Percentiles rank a stretch among this genome's conserved stretches.
Conservation (phyloP, 2,329 filamentous ascomycete genomes). For the Blastomyces emzantsi region DNA sequence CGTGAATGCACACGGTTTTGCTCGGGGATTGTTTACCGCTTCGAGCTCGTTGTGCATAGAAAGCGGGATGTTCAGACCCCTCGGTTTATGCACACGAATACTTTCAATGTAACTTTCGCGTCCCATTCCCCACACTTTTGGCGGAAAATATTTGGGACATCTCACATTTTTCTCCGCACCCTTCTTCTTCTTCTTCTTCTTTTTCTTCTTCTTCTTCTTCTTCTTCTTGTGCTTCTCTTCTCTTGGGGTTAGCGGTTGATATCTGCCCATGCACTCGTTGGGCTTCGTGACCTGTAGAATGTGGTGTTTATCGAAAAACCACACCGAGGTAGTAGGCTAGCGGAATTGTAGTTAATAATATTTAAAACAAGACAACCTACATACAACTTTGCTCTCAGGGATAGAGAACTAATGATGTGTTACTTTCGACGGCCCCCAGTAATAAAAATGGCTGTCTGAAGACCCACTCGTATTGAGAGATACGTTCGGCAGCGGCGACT, state of each 20-base stretch:
- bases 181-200: not conserved
- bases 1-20: not conserved
- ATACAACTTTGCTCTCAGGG: no score
- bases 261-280: not conserved
- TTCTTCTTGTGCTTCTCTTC: not conserved
- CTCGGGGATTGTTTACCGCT: not conserved
- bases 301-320: not conserved
- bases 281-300: not conserved
- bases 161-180: not conserved
- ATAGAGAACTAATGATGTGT: not conserved
- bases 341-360: not conserved
- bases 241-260: not conserved
- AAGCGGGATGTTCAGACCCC: not conserved
- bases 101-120: not conserved
- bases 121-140: not conserved
- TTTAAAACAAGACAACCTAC: no score
- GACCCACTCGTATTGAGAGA: not conserved
- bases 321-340: not conserved
- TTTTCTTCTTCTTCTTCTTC: not conserved
- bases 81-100: not conserved
- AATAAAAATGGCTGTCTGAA: not conserved
- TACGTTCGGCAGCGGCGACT: not conserved
- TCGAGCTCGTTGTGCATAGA: not conserved
- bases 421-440: not conserved
- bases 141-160: not conserved